phyloP scores from a whole-genome alignment of 208 protist genomes.

The Wallacemonas sp. region DNA sequence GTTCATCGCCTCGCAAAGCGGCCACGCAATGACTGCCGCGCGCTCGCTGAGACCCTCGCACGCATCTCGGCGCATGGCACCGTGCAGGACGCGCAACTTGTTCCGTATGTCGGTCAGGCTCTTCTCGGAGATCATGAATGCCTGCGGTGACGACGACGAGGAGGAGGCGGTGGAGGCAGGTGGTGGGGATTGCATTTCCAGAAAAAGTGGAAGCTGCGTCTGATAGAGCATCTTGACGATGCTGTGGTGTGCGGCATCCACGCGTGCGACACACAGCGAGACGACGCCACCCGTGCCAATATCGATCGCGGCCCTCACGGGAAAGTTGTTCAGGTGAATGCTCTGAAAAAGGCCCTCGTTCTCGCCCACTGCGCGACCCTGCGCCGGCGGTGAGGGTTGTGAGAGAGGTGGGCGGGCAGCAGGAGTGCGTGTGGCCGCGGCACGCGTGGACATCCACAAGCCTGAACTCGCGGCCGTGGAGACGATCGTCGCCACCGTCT shows the following conservation, averaged over 20 bases:
- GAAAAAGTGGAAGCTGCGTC: conserved; percentile 75
- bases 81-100: conserved; percentile 72
- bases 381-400: background rate
- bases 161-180: background rate
- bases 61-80: conserved; percentile 57
- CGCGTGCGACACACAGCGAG: conserved; percentile 74
- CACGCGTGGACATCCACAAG: too few relatives aligned
- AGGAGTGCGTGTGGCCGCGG: too few relatives aligned
- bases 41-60: conserved; percentile 74
- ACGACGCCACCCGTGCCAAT: conserved; percentile 78
- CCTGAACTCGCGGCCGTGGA: too few relatives aligned
- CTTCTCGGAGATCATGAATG: conserved; percentile 58
- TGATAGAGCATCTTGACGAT: conserved; percentile 75
- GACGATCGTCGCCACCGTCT: too few relatives aligned
- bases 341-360: conserved; percentile 74
- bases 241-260: conserved; percentile 54
- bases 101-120: conserved; percentile 64
- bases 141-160: conserved; percentile 7
- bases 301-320: conserved; percentile 86
- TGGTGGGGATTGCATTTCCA: conserved; percentile 31
- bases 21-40: conserved; percentile 76
- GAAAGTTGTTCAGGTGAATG: conserved; percentile 73
- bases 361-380: conserved; percentile 2
- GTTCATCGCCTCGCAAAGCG: conserved; percentile 63
- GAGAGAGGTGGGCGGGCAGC: background rate